Percentiles rank a stretch among this genome's conserved stretches.
Conservation (phyloP, 106 monocot species). For the Dioscorea zingiberensis region DNA sequence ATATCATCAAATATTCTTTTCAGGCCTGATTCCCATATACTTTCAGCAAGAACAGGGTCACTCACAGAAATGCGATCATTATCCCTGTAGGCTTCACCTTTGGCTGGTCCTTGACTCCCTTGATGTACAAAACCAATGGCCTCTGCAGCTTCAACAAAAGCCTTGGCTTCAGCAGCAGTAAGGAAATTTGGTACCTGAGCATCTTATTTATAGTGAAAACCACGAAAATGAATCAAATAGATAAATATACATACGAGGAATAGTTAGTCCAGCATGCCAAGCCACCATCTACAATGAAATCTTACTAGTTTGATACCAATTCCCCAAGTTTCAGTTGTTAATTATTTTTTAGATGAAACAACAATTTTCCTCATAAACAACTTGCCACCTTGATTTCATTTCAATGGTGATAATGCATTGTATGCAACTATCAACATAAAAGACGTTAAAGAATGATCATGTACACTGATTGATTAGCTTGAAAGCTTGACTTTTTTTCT, state of each 20-base stretch:
- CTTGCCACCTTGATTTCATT: neutral
- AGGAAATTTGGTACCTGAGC: conserved; percentile 79
- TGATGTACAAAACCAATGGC: conserved; percentile 74
- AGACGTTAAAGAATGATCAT: neutral
- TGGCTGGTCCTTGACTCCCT: conserved; percentile 83
- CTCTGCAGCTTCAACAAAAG: conserved; percentile 69
- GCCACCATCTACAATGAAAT: too few relatives aligned
- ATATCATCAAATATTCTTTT: conserved; percentile 62
- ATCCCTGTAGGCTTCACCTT: conserved; percentile 90
- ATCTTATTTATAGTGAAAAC: neutral
- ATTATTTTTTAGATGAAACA: too few relatives aligned
- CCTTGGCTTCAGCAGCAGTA: conserved; percentile 58
- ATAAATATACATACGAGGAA: too few relatives aligned
- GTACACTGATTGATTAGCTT: neutral
- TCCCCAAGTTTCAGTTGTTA: too few relatives aligned
- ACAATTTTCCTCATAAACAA: too few relatives aligned
- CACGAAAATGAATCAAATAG: neutral
- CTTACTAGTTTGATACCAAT: too few relatives aligned
- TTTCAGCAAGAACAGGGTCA: conserved; percentile 58
- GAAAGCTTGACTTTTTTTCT: neutral
- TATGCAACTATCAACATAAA: neutral
- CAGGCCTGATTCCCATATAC: conserved; percentile 79
- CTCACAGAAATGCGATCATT: conserved; percentile 82
- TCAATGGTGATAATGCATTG: neutral
- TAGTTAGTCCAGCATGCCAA: too few relatives aligned